These are phyloP conservation scores for Botrytis fragariae DNA, from an alignment of 2,329 filamentous ascomycete species.

Conservation along the genomic window DNA sequence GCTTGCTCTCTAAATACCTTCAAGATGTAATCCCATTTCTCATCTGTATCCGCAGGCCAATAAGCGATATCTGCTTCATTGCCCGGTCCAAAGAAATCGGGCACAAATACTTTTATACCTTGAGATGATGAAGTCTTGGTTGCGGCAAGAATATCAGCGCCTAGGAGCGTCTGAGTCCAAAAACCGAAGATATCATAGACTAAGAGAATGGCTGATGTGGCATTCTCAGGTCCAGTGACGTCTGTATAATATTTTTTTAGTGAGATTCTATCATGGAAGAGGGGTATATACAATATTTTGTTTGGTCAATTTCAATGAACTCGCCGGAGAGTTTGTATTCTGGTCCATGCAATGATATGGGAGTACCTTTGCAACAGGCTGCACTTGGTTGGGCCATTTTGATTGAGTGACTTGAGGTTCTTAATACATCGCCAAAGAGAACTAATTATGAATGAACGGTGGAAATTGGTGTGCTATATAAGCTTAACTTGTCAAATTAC, in stretches of 20 bases:
- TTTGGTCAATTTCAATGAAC: not conserved
- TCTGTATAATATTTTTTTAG: constrained; percentile 37
- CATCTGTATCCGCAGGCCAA: constrained; percentile 25
- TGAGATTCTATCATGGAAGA: too few species aligned
- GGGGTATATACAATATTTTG: not conserved
- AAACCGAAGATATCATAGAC: constrained; percentile 68
- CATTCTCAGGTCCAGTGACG: constrained; percentile 45
- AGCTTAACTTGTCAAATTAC: not conserved
- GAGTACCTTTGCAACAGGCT: constrained; percentile 15
- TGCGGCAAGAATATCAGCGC: constrained; percentile 61
- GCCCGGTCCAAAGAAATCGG: constrained; percentile 78
- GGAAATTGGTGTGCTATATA: not conserved
- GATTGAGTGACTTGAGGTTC: not conserved
- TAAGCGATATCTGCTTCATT: constrained; percentile 22
- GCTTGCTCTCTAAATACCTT: constrained; percentile 28
- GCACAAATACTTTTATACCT: constrained; percentile 78
- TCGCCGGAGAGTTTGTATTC: not conserved
- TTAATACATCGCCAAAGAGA: not conserved
- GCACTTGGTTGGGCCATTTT: constrained; percentile 17
- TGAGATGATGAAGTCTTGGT: constrained; percentile 41
- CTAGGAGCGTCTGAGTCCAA: constrained; percentile 66
- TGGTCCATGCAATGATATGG: not conserved
- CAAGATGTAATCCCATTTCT: constrained; percentile 29
- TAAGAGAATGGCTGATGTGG: constrained; percentile 56
- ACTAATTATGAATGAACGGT: too few species aligned